phyloP scores from a whole-genome alignment of 1,284 basidiomycete genomes.

The Moesziomyces parantarcticus region DNA sequence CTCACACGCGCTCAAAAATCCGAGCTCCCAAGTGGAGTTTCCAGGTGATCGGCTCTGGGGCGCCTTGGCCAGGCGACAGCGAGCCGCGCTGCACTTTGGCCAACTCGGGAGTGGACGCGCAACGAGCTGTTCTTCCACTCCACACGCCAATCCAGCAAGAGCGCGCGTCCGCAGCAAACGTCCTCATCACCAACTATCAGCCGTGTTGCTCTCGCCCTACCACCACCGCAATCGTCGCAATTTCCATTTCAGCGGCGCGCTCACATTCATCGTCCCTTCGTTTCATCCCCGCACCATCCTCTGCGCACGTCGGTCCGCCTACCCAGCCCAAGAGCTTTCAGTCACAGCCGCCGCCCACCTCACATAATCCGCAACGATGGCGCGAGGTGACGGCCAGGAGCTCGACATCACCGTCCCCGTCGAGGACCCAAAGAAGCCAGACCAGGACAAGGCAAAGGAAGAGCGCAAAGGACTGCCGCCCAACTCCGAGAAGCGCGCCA shows the following conservation, averaged over 20 bases:
- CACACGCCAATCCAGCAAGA: slow-evolving; percentile 3
- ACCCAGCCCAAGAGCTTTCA: no score
- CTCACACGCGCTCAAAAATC: not conserved
- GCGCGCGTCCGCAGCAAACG: not conserved
- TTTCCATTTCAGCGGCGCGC: not conserved
- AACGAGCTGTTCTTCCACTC: slow-evolving; percentile 39
- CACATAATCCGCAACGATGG: slow-evolving; percentile 30
- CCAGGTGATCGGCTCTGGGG: slow-evolving; percentile 32
- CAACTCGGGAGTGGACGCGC: no score
- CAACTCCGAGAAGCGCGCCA: slow-evolving; percentile 29
- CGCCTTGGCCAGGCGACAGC: no score
- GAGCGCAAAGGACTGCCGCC: slow-evolving; percentile 47
- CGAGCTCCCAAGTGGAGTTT: slow-evolving; percentile 26
- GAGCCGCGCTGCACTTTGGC: slow-evolving; percentile 21
- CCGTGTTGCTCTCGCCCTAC: not conserved
- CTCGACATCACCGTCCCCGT: slow-evolving; percentile 51
- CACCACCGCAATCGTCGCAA: not conserved
- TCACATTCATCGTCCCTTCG: no score
- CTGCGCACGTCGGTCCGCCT: no score
- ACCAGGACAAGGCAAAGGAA: slow-evolving; percentile 49
- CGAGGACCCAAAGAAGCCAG: slow-evolving; percentile 47
- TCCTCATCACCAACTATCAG: not conserved
- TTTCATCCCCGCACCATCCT: no score
- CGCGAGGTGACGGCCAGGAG: slow-evolving; percentile 49
- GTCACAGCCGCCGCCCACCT: not conserved